These are phyloP conservation scores for Serendipita sp. DNA, from an alignment of 768 basidiomycete species.

Conservation along the genomic window DNA sequence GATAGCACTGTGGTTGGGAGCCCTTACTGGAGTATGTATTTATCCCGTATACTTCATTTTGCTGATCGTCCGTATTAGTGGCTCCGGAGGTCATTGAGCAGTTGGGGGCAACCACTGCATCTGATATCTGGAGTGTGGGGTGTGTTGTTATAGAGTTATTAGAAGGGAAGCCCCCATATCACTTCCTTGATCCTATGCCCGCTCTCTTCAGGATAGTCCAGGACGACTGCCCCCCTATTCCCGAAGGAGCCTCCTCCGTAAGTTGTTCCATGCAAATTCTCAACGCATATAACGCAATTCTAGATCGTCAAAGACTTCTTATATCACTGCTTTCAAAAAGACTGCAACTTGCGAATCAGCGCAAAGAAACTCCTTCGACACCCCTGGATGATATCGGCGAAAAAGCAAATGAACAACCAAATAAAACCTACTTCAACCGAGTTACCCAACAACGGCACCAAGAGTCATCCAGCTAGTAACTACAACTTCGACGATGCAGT, in stretches of 20 bases:
- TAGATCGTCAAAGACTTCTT: conserved; percentile 88
- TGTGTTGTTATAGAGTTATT: conserved; percentile 93
- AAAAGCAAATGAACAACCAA: conserved; percentile 46
- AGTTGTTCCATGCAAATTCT: neutral
- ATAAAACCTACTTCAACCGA: conserved; percentile 18
- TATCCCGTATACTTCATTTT: conserved; percentile 21
- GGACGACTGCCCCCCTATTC: conserved; percentile 93
- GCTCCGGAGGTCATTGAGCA: conserved; percentile 99
- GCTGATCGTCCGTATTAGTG: conserved; percentile 36
- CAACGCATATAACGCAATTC: neutral
- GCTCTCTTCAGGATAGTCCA: conserved; percentile 97
- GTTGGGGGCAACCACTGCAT: conserved; percentile 89
- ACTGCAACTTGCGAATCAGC: conserved; percentile 82
- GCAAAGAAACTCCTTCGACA: conserved; percentile 86
- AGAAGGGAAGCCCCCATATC: conserved; percentile 86
- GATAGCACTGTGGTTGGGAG: conserved; percentile 93
- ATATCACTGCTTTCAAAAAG: conserved; percentile 97
- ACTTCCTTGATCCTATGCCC: conserved; percentile 94
- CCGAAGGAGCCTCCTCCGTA: conserved; percentile 76
- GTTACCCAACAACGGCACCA: conserved; percentile 20
- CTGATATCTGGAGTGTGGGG: conserved; percentile 95
- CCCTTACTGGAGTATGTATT: conserved; percentile 99
- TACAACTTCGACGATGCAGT: conserved; percentile 92
- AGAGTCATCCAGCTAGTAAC: conserved; percentile 41
- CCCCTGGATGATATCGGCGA: conserved; percentile 87